Conservation (phyloP, 108 stramenopile species). For the Cyclostephanos invisitatus region DNA sequence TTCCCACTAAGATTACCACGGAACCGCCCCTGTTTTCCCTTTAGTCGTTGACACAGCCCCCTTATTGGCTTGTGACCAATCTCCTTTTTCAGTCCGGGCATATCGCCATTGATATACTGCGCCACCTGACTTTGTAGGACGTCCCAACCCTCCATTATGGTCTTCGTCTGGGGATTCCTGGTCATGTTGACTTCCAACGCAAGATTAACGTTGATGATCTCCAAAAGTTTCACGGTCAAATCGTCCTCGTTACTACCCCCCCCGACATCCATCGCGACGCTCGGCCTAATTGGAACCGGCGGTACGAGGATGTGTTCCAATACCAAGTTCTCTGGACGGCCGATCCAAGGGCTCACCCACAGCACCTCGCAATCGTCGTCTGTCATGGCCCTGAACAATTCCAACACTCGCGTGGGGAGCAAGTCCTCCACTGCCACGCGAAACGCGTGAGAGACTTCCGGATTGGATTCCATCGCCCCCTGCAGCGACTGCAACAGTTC, state of each 20-base stretch:
- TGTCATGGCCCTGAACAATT: slow-evolving; percentile 87
- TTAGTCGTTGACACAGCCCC: slow-evolving; percentile 95
- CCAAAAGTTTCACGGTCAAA: slow-evolving; percentile 97
- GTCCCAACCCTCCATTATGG: slow-evolving; percentile 97
- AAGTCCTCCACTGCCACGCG: slow-evolving; percentile 73
- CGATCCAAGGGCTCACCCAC: slow-evolving; percentile 89
- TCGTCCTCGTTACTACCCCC: slow-evolving; percentile 98
- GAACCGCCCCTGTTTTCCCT: slow-evolving; percentile 97
- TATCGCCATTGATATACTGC: slow-evolving; percentile 96
- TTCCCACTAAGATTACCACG: slow-evolving; percentile 98
- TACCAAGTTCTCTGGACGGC: slow-evolving; percentile 95
- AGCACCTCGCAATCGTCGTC: slow-evolving; percentile 95
- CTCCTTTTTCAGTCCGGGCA: slow-evolving; percentile 91
- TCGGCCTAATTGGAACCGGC: slow-evolving; percentile 99
- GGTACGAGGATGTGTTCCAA: slow-evolving; percentile 93
- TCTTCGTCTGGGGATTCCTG: slow-evolving; percentile 86
- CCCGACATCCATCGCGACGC: slow-evolving; percentile 97
- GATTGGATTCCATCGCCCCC: slow-evolving; percentile 70
- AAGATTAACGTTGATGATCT: slow-evolving; percentile 95
- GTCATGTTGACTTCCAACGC: slow-evolving; percentile 87
- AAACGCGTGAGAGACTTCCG: slow-evolving; percentile 61
- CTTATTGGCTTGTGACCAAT: slow-evolving; percentile 93
- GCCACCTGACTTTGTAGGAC: slow-evolving; percentile 95
- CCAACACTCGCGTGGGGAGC: slow-evolving; percentile 75
- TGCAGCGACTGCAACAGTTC: slow-evolving; percentile 59